Base-by-base conservation (phyloP, 2,329 filamentous ascomycete genomes). In the Plectosphaerella cucumerina region DNA sequence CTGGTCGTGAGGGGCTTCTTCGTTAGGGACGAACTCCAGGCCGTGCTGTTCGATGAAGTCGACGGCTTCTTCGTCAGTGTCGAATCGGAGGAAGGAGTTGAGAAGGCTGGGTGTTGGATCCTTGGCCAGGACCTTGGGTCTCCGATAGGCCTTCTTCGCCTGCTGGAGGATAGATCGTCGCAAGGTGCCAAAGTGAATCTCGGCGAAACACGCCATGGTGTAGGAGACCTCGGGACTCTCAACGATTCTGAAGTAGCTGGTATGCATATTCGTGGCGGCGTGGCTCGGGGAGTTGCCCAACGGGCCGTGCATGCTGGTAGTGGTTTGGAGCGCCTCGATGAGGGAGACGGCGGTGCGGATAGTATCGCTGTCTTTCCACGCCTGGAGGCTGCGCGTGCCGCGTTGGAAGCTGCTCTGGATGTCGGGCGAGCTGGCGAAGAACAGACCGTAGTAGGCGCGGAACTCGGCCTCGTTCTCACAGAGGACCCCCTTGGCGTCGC, bases 201-300 rank as follows among this genome's bases (percentile, higher is more conserved):
- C 84, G 6, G 83, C 83, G 53, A 87, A 79, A 58, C 84, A 87
- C 14, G 83, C 84, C 81, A 87, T 85, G 1, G 82, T 85, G 60
- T 87, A 87, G 1, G 84, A 86, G 3, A 85, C 77, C 15, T 71
- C 67, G 0, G 72, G 69, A 39, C 77, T 73, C 56, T 80, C 73
- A 23, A 87, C 70, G 45, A 87, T 82, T 21, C 76, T 72, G 60
- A 87, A 86, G 62, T 80, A 86, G 17, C 77, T 73, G 21, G 72
- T 69, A 43, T 75, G 80, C 6, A 73, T 71, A 18, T 74, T 73
- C 39, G 77, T 69, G 2, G 79, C 75, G 11, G 77, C 74, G 17
- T 77, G 67, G 1, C 73, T 72, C 1, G 75, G 72, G 0, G 65
- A 70, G 10, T 77, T 76, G 47, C 73, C 75, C 46, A 85, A 63